These are phyloP conservation scores for Brassica nigra DNA, from an alignment of 345 rosid species.

Conservation along the genomic window DNA sequence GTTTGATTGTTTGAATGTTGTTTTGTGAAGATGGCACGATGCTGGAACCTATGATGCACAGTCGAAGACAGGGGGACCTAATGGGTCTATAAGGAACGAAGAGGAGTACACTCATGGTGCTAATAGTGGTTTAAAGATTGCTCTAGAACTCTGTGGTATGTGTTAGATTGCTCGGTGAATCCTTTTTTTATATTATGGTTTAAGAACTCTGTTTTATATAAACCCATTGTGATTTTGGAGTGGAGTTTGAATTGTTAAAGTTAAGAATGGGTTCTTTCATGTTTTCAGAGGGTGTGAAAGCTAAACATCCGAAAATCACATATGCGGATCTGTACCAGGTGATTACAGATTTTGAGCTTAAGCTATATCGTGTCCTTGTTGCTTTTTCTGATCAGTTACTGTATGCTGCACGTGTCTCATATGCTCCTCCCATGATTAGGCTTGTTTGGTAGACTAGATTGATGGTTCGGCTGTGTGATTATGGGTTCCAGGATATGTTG, in stretches of 20 bases:
- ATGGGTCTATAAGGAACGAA: slow-evolving; percentile 86
- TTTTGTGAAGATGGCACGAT: slow-evolving; percentile 80
- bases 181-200: not conserved
- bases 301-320: slow-evolving; percentile 73
- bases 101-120: slow-evolving; percentile 77
- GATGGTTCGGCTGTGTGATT: not conserved
- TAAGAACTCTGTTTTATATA: not conserved
- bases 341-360: not conserved
- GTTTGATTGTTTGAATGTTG: not conserved
- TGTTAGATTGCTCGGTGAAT: not conserved
- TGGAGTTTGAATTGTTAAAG: not conserved
- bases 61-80: slow-evolving; percentile 87
- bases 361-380: not conserved
- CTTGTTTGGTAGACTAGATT: not conserved
- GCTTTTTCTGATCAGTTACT: not conserved
- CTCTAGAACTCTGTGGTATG: slow-evolving; percentile 76
- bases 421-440: not conserved
- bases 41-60: slow-evolving; percentile 87
- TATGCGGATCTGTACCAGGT: slow-evolving; percentile 65
- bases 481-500: not conserved
- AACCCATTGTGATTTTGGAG: not conserved
- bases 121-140: slow-evolving; percentile 80
- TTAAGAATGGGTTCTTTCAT: slow-evolving; percentile 23
- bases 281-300: slow-evolving; percentile 73
- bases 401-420: slow-evolving; percentile 3